These are phyloP conservation scores for Penicillium sp. DNA, from an alignment of 2,329 filamentous ascomycete genomes.

Conservation along the genomic window DNA sequence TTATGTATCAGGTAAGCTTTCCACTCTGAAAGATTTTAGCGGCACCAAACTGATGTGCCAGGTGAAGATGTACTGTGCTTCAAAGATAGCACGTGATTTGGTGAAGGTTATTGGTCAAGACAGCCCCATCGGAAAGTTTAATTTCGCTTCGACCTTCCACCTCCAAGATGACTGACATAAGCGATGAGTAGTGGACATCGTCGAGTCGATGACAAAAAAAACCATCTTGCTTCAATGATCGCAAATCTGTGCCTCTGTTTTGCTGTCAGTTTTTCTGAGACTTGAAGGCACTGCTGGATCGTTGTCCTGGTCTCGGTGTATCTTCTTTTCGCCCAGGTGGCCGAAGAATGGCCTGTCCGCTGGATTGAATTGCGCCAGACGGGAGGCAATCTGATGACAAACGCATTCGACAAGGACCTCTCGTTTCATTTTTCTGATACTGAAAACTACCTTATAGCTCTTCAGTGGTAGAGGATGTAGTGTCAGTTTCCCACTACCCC, in stretches of 20 bases:
- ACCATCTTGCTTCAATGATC: background rate
- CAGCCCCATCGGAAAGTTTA: background rate
- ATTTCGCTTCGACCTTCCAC: slow-evolving; percentile 4
- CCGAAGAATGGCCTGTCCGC: background rate
- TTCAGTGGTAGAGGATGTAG: too few species aligned
- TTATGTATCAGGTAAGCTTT: too few species aligned
- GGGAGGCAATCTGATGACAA: background rate
- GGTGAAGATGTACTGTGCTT: background rate
- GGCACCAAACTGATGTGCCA: too few species aligned
- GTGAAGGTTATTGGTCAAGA: background rate
- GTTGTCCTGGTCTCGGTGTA: background rate
- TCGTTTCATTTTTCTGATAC: background rate
- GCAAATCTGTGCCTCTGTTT: background rate
- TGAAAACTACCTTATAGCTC: background rate
- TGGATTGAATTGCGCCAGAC: background rate
- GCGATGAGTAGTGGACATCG: background rate
- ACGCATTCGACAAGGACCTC: background rate
- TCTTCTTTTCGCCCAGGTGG: background rate
- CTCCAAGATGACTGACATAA: background rate
- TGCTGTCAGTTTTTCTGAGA: background rate
- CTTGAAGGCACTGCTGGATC: background rate
- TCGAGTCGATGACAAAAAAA: background rate
- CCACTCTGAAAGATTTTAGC: too few species aligned
- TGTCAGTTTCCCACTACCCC: background rate
- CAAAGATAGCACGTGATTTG: background rate